Conservation (phyloP, 805 yeast genomes). For the Ogataea nonfermentans region DNA sequence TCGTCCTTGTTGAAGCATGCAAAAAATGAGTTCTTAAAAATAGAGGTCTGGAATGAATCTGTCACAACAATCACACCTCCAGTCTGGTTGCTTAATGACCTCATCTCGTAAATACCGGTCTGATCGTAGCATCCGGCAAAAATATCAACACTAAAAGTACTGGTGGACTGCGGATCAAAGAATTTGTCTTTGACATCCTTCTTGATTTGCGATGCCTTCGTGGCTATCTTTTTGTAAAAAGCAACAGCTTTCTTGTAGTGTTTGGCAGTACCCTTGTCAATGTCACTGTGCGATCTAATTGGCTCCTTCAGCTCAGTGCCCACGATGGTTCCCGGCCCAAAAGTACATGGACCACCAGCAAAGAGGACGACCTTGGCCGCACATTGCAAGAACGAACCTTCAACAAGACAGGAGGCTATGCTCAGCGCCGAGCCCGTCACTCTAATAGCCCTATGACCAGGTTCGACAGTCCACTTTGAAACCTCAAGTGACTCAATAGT, state of each 20-base stretch:
- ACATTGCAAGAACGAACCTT: slow-evolving; percentile 76
- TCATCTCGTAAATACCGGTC: slow-evolving; percentile 93
- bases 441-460: slow-evolving; percentile 82
- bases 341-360: slow-evolving; percentile 94
- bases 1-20: slow-evolving; percentile 85
- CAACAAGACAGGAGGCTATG: slow-evolving; percentile 78
- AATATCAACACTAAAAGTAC: slow-evolving; percentile 81
- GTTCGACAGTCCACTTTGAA: slow-evolving; percentile 75
- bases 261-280: slow-evolving; percentile 85
- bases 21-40: slow-evolving; percentile 87
- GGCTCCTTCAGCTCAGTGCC: slow-evolving; percentile 92
- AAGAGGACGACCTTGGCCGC: slow-evolving; percentile 90
- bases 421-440: slow-evolving; percentile 91
- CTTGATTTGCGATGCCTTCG: slow-evolving; percentile 57
- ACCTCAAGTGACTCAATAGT: slow-evolving; percentile 69
- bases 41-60: slow-evolving; percentile 92
- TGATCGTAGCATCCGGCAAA: slow-evolving; percentile 97
- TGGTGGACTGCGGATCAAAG: slow-evolving; percentile 38
- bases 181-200: slow-evolving; percentile 37
- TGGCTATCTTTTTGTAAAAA: slow-evolving; percentile 73
- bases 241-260: slow-evolving; percentile 84
- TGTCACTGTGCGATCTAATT: slow-evolving; percentile 94
- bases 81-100: slow-evolving; percentile 74
- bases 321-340: slow-evolving; percentile 92
- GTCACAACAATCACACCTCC: slow-evolving; percentile 88